Percentiles rank a stretch among this genome's conserved stretches.
These are phyloP conservation scores for Nannizziopsis barbatae DNA, from an alignment of 2,329 filamentous ascomycete genomes.

Conservation along the genomic window DNA sequence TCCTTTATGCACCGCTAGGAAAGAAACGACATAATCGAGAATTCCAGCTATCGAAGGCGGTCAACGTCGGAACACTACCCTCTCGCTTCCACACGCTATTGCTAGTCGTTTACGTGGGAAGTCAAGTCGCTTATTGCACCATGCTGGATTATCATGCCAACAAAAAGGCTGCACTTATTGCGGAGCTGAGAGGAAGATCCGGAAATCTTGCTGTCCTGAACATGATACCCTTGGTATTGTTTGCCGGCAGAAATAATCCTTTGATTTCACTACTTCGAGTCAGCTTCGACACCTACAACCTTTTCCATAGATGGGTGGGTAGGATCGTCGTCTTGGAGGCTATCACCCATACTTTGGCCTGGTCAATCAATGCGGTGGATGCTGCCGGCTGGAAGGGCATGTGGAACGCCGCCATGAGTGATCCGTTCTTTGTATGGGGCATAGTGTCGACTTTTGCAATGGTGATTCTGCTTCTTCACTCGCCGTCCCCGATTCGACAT, in stretches of 20 bases:
- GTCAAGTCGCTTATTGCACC: conserved; percentile 64
- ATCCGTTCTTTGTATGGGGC: conserved; percentile 37
- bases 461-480: conserved; percentile 34
- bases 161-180: conserved; percentile 49
- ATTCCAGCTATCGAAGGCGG: conserved; percentile 54
- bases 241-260: conserved; percentile 88
- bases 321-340: conserved; percentile 62
- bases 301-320: conserved; percentile 74
- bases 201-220: conserved; percentile 78
- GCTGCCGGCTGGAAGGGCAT: conserved; percentile 51
- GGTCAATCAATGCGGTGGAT: conserved; percentile 62
- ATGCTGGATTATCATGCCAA: conserved; percentile 36
- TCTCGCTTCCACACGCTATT: conserved; percentile 66
- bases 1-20: conserved; percentile 54
- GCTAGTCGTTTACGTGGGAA: conserved; percentile 54
- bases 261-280: conserved; percentile 71
- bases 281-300: conserved; percentile 94
- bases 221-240: conserved; percentile 79
- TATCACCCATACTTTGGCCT: conserved; percentile 60
- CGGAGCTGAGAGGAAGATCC: conserved; percentile 73
- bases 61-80: conserved; percentile 66
- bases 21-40: conserved; percentile 66
- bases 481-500: conserved; percentile 36
- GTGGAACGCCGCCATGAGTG: conserved; percentile 25
- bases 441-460: conserved; percentile 35